Percentiles rank a stretch among this genome's conserved stretches.
Evolutionary conservation across 768 basidiomycete species (phyloP).

Genomic region (Mrakia blollopis): DNA sequence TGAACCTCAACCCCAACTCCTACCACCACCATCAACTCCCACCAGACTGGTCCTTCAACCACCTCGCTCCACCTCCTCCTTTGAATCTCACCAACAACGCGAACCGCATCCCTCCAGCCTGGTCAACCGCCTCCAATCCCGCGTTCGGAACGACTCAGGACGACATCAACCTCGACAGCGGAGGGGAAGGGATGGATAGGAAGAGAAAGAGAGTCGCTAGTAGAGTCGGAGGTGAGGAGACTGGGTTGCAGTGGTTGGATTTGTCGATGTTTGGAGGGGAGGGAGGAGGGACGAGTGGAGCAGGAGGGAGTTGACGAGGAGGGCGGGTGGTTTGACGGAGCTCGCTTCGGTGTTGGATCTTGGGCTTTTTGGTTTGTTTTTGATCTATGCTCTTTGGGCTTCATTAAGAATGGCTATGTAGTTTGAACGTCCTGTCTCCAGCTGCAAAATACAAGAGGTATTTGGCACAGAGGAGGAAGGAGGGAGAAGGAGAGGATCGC

Average conservation of each 20-base stretch:
- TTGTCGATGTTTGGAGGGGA: slow-evolving; percentile 11
- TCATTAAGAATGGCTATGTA: no score
- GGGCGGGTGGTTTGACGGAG: no score
- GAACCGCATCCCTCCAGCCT: background rate
- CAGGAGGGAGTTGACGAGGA: background rate
- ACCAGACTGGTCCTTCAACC: background rate
- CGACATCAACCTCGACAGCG: slow-evolving; percentile 10
- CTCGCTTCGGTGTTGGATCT: no score
- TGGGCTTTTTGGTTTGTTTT: no score
- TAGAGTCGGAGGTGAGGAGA: background rate
- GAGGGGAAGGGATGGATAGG: background rate
- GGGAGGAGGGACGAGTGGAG: background rate
- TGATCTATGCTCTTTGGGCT: no score
- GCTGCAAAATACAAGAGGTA: no score
- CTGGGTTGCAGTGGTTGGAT: slow-evolving; percentile 22
- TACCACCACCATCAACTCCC: no score
- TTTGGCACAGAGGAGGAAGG: no score
- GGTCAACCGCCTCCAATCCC: background rate
- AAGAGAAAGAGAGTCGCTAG: slow-evolving; percentile 18
- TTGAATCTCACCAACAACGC: no score
- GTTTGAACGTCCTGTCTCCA: no score
- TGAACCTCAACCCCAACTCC: background rate
- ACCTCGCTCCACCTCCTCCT: background rate
- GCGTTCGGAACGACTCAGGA: slow-evolving; percentile 4
- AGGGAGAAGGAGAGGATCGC: no score